These are phyloP conservation scores for Wallacemonas rigidus DNA, from an alignment of 208 protist species.

Conservation along the genomic window DNA sequence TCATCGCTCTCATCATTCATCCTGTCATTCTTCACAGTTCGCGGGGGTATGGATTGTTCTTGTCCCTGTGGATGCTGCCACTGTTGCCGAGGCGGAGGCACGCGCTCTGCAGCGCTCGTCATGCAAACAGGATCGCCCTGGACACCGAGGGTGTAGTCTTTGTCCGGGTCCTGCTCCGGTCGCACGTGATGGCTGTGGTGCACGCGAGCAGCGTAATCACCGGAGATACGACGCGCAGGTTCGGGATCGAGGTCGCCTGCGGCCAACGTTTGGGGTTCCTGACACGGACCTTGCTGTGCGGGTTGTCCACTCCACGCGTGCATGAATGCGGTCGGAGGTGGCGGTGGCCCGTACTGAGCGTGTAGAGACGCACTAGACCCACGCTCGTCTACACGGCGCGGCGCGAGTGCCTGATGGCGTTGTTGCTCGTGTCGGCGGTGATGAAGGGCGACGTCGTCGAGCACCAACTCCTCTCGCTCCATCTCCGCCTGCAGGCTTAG, in stretches of 20 bases:
- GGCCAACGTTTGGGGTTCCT: background rate
- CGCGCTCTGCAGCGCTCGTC: background rate
- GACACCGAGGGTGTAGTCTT: constrained; percentile 1
- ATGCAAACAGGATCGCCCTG: constrained; percentile 8
- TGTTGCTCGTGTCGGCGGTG: background rate
- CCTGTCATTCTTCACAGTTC: too few species aligned
- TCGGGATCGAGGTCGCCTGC: background rate
- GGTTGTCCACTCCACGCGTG: background rate
- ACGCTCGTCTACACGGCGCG: background rate
- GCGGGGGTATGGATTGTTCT: too few species aligned
- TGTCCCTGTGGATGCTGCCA: too few species aligned
- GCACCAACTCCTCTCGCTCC: background rate
- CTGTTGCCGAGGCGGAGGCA: too few species aligned
- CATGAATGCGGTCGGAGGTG: background rate
- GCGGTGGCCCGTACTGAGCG: constrained; percentile 1
- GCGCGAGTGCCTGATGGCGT: background rate
- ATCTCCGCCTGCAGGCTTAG: background rate
- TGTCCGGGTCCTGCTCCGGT: constrained; percentile 4
- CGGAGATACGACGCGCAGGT: background rate
- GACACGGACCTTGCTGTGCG: background rate
- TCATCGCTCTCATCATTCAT: background rate
- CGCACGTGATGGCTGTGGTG: constrained; percentile 16
- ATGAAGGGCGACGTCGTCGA: background rate
- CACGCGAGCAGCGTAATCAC: constrained; percentile 12
- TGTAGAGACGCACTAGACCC: background rate